These are phyloP conservation scores for Phaseolus lunatus DNA, from an alignment of 306 rosid species.

Conservation along the genomic window DNA sequence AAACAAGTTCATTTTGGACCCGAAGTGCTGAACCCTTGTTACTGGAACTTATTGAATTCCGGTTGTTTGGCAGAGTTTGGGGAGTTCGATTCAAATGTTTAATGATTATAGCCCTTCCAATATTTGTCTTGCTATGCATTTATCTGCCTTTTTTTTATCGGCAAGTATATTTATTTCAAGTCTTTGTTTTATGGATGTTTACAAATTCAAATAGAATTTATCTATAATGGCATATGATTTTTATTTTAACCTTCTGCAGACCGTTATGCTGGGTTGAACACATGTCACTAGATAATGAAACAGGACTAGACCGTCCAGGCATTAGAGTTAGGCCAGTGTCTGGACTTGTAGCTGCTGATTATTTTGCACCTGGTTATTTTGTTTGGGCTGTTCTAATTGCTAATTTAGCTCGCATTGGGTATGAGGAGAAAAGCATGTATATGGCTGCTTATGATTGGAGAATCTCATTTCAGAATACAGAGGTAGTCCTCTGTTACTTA, in stretches of 20 bases:
- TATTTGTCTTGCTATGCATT: not conserved
- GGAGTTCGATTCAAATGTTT: conserved; percentile 23
- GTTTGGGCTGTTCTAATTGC: conserved; percentile 95
- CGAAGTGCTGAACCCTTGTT: not conserved
- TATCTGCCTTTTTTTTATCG: conserved; percentile 12
- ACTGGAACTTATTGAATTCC: not conserved
- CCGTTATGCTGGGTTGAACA: conserved; percentile 89
- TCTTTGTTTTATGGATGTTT: conserved; percentile 18
- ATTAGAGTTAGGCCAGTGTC: conserved; percentile 86
- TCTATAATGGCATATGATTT: conserved; percentile 5
- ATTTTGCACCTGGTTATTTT: conserved; percentile 91
- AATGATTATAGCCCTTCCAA: conserved; percentile 6
- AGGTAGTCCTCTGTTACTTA: conserved; percentile 55
- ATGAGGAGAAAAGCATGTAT: conserved; percentile 90
- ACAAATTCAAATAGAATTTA: conserved; percentile 11
- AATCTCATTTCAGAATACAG: conserved; percentile 86
- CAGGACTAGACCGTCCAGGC: conserved; percentile 78
- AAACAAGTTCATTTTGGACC: not conserved
- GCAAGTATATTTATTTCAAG: conserved; percentile 19
- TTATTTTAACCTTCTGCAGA: conserved; percentile 52
- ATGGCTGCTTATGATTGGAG: conserved; percentile 96
- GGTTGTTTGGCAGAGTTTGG: not conserved
- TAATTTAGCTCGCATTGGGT: conserved; percentile 88
- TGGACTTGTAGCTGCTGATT: conserved; percentile 98
- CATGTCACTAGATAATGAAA: conserved; percentile 87